A percentile compares a stretch with the other conserved stretches of the same genome.
phyloP scores from a whole-genome alignment of 768 basidiomycete genomes.

The Mycena floridula region DNA sequence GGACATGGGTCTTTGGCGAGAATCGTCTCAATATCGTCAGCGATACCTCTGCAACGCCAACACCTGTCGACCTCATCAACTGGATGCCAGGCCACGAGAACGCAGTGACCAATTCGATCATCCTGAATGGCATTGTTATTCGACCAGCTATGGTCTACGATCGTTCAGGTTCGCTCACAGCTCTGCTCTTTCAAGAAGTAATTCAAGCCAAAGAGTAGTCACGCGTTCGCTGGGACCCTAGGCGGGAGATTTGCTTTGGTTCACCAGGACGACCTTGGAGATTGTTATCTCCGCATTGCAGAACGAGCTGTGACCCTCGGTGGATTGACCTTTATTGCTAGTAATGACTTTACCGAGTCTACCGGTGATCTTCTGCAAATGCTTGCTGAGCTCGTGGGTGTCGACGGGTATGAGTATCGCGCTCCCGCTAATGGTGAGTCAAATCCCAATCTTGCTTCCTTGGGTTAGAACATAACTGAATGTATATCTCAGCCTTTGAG shows the following conservation, averaged over 20 bases:
- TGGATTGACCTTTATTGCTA: conserved; percentile 35
- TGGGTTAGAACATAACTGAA: neutral
- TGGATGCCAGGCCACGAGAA: conserved; percentile 31
- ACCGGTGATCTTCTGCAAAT: conserved; percentile 32
- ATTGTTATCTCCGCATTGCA: conserved; percentile 31
- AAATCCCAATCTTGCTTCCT: neutral
- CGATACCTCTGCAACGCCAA: conserved; percentile 26
- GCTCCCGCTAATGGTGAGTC: conserved; percentile 29
- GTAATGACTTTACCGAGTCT: conserved; percentile 33
- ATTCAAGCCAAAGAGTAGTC: neutral
- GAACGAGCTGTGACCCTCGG: conserved; percentile 29
- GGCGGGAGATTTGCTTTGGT: conserved; percentile 25
- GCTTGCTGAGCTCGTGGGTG: conserved; percentile 31
- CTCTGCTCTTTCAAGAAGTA: conserved; percentile 20
- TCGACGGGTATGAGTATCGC: conserved; percentile 25
- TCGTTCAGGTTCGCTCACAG: conserved; percentile 29
- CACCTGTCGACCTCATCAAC: conserved; percentile 17
- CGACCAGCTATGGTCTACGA: conserved; percentile 40
- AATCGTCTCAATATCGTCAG: conserved; percentile 22
- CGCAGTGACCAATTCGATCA: conserved; percentile 17
- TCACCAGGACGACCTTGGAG: conserved; percentile 41
- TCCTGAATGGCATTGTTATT: conserved; percentile 38
- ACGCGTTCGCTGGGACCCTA: conserved; percentile 25
- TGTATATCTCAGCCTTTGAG: conserved; percentile 24
- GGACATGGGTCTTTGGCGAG: conserved; percentile 11